phyloP scores from a whole-genome alignment of 495 filamentous ascomycete genomes.

The Talaromyces stipitatus region DNA sequence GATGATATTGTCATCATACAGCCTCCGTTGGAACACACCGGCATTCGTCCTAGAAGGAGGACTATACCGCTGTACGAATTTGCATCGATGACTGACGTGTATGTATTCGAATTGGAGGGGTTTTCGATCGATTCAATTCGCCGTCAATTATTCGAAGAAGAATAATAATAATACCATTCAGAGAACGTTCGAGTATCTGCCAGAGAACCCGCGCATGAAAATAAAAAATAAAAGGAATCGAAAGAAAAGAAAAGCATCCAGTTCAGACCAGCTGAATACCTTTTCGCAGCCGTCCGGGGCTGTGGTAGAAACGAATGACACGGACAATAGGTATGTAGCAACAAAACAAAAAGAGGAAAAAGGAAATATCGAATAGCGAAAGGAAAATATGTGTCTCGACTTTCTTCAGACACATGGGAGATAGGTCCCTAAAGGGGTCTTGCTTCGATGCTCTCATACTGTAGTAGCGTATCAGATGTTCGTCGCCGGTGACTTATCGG shows the following conservation, averaged over 20 bases:
- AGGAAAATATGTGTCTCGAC: background rate
- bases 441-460: too few species aligned
- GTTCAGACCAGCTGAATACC: constrained; percentile 3
- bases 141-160: too few species aligned
- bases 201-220: background rate
- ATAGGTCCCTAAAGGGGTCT: too few species aligned
- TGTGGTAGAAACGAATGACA: constrained; percentile 8
- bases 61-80: background rate
- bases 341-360: background rate
- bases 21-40: background rate
- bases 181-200: background rate
- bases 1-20: constrained; percentile 3
- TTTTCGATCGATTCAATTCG: background rate
- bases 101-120: background rate
- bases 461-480: background rate
- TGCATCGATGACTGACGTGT: background rate
- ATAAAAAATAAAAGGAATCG: background rate
- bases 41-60: background rate
- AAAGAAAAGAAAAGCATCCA: background rate
- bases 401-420: background rate
- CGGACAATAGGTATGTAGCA: background rate
- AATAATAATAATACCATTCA: background rate
- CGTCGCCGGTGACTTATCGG: background rate
- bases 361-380: background rate
- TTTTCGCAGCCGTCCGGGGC: constrained; percentile 7